Conservation (phyloP, 495 filamentous ascomycete species). For the Aspergillus indologenus region DNA sequence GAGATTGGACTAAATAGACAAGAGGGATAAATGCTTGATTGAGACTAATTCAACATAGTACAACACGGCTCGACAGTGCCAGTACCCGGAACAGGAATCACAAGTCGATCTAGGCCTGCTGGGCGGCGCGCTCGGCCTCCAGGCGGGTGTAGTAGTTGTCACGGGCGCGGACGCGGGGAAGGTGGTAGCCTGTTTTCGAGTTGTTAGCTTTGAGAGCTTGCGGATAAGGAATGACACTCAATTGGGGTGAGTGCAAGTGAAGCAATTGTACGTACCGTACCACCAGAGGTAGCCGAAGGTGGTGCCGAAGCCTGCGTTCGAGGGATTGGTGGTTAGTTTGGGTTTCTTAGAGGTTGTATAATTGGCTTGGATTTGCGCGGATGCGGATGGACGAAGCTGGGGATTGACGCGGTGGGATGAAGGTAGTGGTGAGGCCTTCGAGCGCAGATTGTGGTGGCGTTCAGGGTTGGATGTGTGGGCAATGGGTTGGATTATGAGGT, state of each 20-base stretch:
- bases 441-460: background rate
- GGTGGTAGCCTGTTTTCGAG: slow-evolving; percentile 64
- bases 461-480: background rate
- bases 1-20: too few relatives aligned
- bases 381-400: too few relatives aligned
- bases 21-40: too few relatives aligned
- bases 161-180: slow-evolving; percentile 70
- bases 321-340: background rate
- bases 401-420: too few relatives aligned
- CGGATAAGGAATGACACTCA: too few relatives aligned
- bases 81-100: slow-evolving; percentile 1
- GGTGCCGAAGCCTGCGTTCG: slow-evolving; percentile 58
- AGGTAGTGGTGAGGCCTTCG: too few relatives aligned
- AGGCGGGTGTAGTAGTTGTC: slow-evolving; percentile 74
- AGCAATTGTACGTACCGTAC: slow-evolving; percentile 62
- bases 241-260: too few relatives aligned
- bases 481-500: background rate
- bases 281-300: slow-evolving; percentile 74
- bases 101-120: slow-evolving; percentile 29
- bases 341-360: too few relatives aligned
- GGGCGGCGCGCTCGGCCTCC: slow-evolving; percentile 61
- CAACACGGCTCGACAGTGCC: too few relatives aligned
- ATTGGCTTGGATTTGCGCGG: too few relatives aligned
- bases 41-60: background rate
- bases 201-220: slow-evolving; percentile 3